Evolutionary conservation across 2,329 filamentous ascomycete genomes (phyloP), one percentile per base, ranked within the genome.

Genomic region (Aspergillus calidoustus): DNA sequence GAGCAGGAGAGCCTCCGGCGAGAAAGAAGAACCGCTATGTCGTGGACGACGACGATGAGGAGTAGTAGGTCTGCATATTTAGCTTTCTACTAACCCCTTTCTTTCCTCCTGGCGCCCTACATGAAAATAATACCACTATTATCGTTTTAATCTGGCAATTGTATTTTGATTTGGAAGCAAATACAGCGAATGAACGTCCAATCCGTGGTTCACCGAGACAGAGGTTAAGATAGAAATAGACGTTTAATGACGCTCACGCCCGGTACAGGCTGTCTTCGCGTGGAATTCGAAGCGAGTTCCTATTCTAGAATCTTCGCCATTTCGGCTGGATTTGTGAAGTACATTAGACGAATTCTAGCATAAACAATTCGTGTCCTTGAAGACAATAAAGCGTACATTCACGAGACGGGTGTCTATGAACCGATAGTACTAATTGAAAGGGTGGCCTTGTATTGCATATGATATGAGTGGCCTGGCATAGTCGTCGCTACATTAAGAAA

Each of bases 1-100:
- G 65, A 59, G 62, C 69, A 17, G 74, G 70, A 28, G 76, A 76
- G 41, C 76, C 78, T 44, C 76, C 74, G 44, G 67, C 71, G 5
- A 76, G 81, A 57, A 81, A 80, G 71, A 81, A 81, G 72, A 75
- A 81, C 65, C 78, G 80, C 59, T 78, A 81, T 56, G 76, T 82
- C 34, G 78, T 81, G 57, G 80, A 82, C 54, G 79, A 81, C 59
- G 81, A 82, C 50, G 81, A 83, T 13, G 80, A 82, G 53, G 79
- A 82, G 58, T 76, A 72, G 72, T 43, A 30, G 28, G 5, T 51
- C n/a, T 43, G 49, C 15, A 52, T 60, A 48, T 60, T 13, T 34
- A 34, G 52, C 47, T 58, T 57, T 28, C 31, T 28, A 28, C 25
- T 28, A 28, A 4, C 54, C 61, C 59, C 38, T 59, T 41, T 41